phyloP scores from a whole-genome alignment of 2,329 filamentous ascomycete species.

The Lasiodiplodia sp. region DNA sequence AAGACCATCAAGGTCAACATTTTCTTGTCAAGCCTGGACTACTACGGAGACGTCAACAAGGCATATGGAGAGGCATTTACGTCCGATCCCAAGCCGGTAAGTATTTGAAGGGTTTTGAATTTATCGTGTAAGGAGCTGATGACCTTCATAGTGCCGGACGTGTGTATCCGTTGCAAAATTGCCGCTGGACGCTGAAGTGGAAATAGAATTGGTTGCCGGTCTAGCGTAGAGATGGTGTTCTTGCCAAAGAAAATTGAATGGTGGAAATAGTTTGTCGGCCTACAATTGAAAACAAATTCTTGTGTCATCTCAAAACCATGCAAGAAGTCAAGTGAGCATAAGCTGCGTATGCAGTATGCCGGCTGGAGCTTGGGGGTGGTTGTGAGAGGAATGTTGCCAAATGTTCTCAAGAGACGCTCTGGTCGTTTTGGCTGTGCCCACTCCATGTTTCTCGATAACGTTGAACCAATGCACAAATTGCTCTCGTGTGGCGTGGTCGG shows the following conservation, averaged over 20 bases:
- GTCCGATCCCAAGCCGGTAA: background rate
- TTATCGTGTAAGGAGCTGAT: background rate
- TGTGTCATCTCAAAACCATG: too few species aligned
- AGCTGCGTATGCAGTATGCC: background rate
- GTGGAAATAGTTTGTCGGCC: too few species aligned
- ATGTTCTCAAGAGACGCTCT: background rate
- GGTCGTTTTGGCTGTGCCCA: background rate
- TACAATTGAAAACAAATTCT: too few species aligned
- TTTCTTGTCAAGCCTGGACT: background rate
- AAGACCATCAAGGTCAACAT: background rate
- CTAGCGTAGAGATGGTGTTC: background rate
- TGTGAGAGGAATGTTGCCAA: background rate
- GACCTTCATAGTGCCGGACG: background rate
- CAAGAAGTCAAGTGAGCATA: background rate
- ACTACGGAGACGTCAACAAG: background rate
- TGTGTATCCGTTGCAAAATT: background rate
- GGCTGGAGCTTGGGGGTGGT: background rate
- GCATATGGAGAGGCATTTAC: background rate
- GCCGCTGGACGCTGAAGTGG: background rate
- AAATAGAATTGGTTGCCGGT: constrained; percentile 2
- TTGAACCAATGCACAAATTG: background rate
- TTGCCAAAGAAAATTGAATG: too few species aligned
- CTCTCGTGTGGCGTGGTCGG: background rate
- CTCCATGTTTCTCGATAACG: background rate
- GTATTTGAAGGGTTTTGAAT: too few species aligned